Conservation (phyloP, 768 basidiomycete species). For the Coprinopsis strossmayeri region DNA sequence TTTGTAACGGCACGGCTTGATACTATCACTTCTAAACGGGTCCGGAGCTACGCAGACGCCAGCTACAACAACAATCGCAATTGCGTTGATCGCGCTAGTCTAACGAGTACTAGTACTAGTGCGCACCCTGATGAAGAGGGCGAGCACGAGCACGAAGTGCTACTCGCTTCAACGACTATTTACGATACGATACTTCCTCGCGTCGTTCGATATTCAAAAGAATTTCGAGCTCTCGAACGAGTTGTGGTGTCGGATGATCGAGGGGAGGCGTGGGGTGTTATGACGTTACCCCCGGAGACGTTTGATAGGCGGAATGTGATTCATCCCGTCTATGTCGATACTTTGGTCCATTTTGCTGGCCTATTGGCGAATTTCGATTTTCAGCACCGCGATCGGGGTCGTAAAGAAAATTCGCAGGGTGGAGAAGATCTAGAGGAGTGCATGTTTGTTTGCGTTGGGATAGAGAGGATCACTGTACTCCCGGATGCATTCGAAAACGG, state of each 20-base stretch:
- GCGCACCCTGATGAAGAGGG: slow-evolving; percentile 20
- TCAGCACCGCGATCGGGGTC: slow-evolving; percentile 51
- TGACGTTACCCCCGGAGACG: slow-evolving; percentile 30
- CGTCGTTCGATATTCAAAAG: slow-evolving; percentile 54
- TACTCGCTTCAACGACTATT: slow-evolving; percentile 45
- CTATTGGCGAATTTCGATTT: slow-evolving; percentile 67
- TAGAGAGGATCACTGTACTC: too few species aligned
- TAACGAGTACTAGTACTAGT: slow-evolving; percentile 26
- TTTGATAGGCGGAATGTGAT: slow-evolving; percentile 29
- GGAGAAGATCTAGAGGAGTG: too few species aligned
- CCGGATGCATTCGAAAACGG: too few species aligned
- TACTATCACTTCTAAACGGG: too few species aligned
- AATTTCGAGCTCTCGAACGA: slow-evolving; percentile 52
- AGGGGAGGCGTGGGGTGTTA: slow-evolving; percentile 44
- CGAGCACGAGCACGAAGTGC: slow-evolving; percentile 21
- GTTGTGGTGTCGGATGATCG: slow-evolving; percentile 43
- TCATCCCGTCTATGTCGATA: slow-evolving; percentile 59
- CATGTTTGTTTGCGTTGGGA: too few species aligned
- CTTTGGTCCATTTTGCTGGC: slow-evolving; percentile 62
- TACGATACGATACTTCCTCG: slow-evolving; percentile 68
- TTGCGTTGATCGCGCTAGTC: slow-evolving; percentile 28
- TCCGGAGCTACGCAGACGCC: background rate
- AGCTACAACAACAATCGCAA: slow-evolving; percentile 7
- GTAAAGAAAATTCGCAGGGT: slow-evolving; percentile 45
- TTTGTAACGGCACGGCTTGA: background rate